phyloP scores from a whole-genome alignment of 345 rosid genomes.

The Salix viminalis region DNA sequence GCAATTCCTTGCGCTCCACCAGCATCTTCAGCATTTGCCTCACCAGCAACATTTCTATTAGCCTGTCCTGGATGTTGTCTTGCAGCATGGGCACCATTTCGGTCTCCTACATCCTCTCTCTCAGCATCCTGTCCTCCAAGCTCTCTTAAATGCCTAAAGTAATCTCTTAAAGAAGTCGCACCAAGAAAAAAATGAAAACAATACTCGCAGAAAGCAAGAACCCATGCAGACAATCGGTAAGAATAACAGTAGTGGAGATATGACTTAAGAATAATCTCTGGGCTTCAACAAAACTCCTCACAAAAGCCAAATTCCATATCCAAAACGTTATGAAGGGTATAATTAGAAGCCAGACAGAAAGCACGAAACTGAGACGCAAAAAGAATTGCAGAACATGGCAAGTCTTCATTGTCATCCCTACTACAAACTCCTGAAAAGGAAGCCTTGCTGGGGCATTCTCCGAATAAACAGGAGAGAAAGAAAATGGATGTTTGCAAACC shows the following conservation, averaged over 20 bases:
- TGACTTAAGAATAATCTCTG: slow-evolving; percentile 91
- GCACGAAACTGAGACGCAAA: slow-evolving; percentile 86
- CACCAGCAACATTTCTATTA: slow-evolving; percentile 76
- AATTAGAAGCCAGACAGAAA: slow-evolving; percentile 91
- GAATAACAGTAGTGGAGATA: slow-evolving; percentile 71
- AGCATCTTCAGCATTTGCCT: slow-evolving; percentile 77
- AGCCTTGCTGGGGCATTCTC: slow-evolving; percentile 96
- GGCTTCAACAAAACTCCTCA: slow-evolving; percentile 91
- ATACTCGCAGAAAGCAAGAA: slow-evolving; percentile 96
- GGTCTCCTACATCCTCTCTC: slow-evolving; percentile 88
- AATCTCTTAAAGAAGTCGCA: slow-evolving; percentile 93
- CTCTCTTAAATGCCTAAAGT: slow-evolving; percentile 90
- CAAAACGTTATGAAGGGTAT: slow-evolving; percentile 94
- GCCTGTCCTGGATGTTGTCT: slow-evolving; percentile 68
- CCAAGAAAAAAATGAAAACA: slow-evolving; percentile 93
- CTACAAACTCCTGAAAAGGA: slow-evolving; percentile 95
- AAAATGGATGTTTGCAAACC: slow-evolving; percentile 97
- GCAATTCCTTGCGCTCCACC: slow-evolving; percentile 72
- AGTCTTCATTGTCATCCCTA: slow-evolving; percentile 95
- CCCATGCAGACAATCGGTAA: slow-evolving; percentile 97
- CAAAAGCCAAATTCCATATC: slow-evolving; percentile 94
- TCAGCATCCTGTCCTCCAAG: slow-evolving; percentile 93
- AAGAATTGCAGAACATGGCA: slow-evolving; percentile 90
- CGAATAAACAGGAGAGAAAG: slow-evolving; percentile 97
- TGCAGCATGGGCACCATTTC: slow-evolving; percentile 85